Percentiles rank a stretch among this genome's conserved stretches.
Conservation (phyloP, 345 rosid genomes). For the Brassica cretica region DNA sequence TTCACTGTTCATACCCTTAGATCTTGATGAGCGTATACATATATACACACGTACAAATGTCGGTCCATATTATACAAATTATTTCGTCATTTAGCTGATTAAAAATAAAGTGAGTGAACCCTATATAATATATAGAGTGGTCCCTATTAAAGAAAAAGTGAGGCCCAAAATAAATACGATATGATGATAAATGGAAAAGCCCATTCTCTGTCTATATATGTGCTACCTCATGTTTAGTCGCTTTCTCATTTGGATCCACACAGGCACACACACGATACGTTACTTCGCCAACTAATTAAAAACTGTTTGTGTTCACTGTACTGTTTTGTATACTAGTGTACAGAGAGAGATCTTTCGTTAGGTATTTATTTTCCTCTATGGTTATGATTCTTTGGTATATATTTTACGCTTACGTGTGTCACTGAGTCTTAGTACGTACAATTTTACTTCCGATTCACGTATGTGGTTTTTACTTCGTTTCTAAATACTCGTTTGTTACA, state of each 20-base stretch:
- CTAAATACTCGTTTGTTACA: background rate
- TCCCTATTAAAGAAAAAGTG: constrained; percentile 31
- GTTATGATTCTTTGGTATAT: background rate
- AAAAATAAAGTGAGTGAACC: constrained; percentile 10
- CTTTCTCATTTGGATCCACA: constrained; percentile 39
- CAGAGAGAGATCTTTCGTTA: constrained; percentile 14
- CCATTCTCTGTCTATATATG: constrained; percentile 32
- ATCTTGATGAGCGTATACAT: constrained; percentile 1
- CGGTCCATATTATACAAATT: constrained; percentile 24
- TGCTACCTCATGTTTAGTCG: constrained; percentile 38
- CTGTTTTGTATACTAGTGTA: constrained; percentile 6
- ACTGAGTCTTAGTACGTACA: background rate
- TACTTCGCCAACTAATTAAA: constrained; percentile 14
- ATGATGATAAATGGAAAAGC: constrained; percentile 33
- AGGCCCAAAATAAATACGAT: constrained; percentile 41
- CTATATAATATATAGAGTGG: constrained; percentile 25
- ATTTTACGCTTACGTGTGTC: background rate
- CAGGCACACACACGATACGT: constrained; percentile 2
- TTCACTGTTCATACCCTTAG: constrained; percentile 24
- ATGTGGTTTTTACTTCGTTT: background rate
- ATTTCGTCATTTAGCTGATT: constrained; percentile 20
- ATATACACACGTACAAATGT: constrained; percentile 14
- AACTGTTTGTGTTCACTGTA: background rate
- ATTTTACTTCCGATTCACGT: background rate
- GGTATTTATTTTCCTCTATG: background rate